Evolutionary conservation across 1,284 basidiomycete genomes (phyloP).

Genomic region (Marasmius sp.): DNA sequence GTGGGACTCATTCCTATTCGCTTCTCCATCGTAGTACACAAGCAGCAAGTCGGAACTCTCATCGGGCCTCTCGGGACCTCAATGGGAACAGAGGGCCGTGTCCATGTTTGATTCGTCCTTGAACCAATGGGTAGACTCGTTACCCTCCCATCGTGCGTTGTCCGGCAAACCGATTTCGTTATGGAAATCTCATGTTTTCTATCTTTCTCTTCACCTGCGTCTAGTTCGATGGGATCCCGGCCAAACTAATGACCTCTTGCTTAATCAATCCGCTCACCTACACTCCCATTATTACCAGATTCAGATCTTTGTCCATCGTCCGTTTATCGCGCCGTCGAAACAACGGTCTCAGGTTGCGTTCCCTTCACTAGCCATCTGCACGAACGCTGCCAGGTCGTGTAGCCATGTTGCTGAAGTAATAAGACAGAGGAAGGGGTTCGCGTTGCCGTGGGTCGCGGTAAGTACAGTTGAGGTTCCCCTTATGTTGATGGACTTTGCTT

Average conservation of each 20-base stretch:
- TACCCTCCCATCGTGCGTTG: constrained; percentile 62
- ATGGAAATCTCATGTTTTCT: neutral
- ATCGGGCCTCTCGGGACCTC: constrained; percentile 55
- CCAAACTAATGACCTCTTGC: constrained; percentile 55
- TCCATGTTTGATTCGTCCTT: constrained; percentile 75
- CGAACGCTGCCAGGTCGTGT: constrained; percentile 83
- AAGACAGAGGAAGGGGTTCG: constrained; percentile 31
- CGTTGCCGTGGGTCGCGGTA: constrained; percentile 43
- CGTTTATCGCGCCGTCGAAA: constrained; percentile 74
- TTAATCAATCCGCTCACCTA: constrained; percentile 69
- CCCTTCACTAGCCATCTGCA: constrained; percentile 82
- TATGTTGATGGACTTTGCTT: too few relatives aligned
- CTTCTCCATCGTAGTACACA: constrained; percentile 51
- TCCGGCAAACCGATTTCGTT: neutral
- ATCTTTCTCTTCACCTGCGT: too few relatives aligned
- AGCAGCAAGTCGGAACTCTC: constrained; percentile 67
- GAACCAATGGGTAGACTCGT: constrained; percentile 75
- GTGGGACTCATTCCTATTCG: neutral
- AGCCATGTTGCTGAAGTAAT: constrained; percentile 68
- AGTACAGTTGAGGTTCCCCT: constrained; percentile 3
- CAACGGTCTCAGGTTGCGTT: constrained; percentile 58
- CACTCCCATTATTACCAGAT: constrained; percentile 72
- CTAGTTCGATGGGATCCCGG: constrained; percentile 76
- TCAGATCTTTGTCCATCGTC: constrained; percentile 79
- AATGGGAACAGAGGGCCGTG: constrained; percentile 71